Percentiles rank a stretch among this genome's conserved stretches.
Evolutionary conservation across 352 stramenopile species (phyloP).

Genomic region (Phytophthora sp.): DNA sequence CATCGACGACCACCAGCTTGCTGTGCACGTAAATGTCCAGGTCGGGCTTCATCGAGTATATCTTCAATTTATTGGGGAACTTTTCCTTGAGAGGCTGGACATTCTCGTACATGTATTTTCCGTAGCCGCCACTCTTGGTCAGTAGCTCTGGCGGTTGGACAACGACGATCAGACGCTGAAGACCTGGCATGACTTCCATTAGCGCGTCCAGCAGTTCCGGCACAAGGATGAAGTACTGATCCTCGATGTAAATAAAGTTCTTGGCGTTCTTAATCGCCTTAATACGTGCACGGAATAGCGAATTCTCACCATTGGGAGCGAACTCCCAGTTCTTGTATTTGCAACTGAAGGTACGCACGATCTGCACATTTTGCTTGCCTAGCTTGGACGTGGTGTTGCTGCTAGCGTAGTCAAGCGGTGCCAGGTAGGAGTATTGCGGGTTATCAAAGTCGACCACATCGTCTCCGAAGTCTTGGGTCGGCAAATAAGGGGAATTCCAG

Average conservation of each 20-base stretch:
- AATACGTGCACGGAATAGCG: slow-evolving; percentile 52
- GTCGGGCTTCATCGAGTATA: slow-evolving; percentile 44
- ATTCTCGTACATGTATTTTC: slow-evolving; percentile 59
- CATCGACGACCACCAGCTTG: slow-evolving; percentile 60
- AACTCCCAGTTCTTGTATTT: slow-evolving; percentile 54
- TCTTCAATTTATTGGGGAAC: slow-evolving; percentile 58
- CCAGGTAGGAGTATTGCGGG: slow-evolving; percentile 34
- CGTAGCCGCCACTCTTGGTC: slow-evolving; percentile 39
- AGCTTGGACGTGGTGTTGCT: slow-evolving; percentile 24
- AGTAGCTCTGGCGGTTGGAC: slow-evolving; percentile 37
- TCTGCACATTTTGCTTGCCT: slow-evolving; percentile 46
- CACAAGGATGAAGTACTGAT: slow-evolving; percentile 70
- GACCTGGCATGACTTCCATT: slow-evolving; percentile 42
- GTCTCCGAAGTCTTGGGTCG: slow-evolving; percentile 32
- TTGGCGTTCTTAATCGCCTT: slow-evolving; percentile 61
- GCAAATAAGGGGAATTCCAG: slow-evolving; percentile 52
- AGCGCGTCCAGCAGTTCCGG: slow-evolving; percentile 48
- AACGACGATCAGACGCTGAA: slow-evolving; percentile 61
- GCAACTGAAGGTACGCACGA: slow-evolving; percentile 67
- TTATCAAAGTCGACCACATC: slow-evolving; percentile 59
- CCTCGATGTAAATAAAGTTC: slow-evolving; percentile 75
- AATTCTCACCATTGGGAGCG: slow-evolving; percentile 51
- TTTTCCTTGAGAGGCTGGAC: slow-evolving; percentile 41
- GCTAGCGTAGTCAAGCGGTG: slow-evolving; percentile 15
- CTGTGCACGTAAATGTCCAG: slow-evolving; percentile 60